Percentiles rank a stretch among this genome's conserved stretches.
Evolutionary conservation across 78 protist species (phyloP).

Genomic region (Andalucia godoyi): DNA sequence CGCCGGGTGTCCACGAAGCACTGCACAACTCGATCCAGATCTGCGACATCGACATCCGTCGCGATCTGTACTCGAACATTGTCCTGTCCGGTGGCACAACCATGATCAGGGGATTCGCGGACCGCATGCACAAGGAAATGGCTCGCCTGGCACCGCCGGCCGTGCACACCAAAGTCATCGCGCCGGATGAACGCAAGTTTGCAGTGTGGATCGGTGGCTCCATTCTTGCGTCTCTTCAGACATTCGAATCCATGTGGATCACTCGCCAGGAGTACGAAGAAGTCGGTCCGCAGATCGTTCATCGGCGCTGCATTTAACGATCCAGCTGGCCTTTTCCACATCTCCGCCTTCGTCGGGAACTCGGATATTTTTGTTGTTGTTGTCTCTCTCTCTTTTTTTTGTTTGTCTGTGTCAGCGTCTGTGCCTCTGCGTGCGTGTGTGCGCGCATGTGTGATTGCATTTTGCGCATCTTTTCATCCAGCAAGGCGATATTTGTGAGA

Average conservation of each 20-base stretch:
- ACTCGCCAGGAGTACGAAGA: slow-evolving; percentile 39
- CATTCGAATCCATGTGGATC: slow-evolving; percentile 44
- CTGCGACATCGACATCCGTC: slow-evolving; percentile 27
- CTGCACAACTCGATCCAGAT: slow-evolving; percentile 3
- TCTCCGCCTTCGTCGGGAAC: too few species aligned
- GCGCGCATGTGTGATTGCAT: not conserved
- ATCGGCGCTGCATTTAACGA: not conserved
- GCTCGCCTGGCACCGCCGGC: slow-evolving; percentile 37
- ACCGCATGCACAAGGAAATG: slow-evolving; percentile 42
- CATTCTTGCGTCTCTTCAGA: slow-evolving; percentile 35
- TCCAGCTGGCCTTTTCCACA: not conserved
- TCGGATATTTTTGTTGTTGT: not conserved
- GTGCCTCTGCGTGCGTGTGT: too few species aligned
- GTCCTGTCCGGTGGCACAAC: slow-evolving; percentile 44
- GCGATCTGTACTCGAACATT: slow-evolving; percentile 24
- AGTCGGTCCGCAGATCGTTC: slow-evolving; percentile 28
- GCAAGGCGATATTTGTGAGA: not conserved
- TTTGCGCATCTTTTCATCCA: not conserved
- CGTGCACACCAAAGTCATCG: slow-evolving; percentile 47
- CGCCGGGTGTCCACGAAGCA: slow-evolving; percentile 19
- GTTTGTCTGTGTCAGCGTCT: not conserved
- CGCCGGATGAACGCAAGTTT: slow-evolving; percentile 47
- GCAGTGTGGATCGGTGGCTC: slow-evolving; percentile 60
- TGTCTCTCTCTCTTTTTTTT: not conserved
- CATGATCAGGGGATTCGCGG: slow-evolving; percentile 26